These are phyloP conservation scores for Fusarium haematococcum DNA, from an alignment of 2,329 filamentous ascomycete genomes.

Conservation along the genomic window DNA sequence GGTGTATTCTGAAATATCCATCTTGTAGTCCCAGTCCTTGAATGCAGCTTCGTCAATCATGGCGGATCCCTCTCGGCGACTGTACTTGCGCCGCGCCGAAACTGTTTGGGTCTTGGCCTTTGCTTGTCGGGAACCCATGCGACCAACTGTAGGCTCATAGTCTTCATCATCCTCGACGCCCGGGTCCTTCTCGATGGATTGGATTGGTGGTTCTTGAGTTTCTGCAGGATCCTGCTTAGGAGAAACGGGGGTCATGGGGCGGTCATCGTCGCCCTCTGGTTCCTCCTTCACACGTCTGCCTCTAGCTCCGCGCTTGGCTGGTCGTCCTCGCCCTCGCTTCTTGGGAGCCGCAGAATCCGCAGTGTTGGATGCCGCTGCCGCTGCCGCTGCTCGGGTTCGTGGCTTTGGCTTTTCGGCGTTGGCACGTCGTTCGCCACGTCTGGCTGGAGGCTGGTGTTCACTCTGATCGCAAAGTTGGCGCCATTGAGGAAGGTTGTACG, in stretches of 20 bases:
- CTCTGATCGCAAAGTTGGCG: constrained; percentile 92
- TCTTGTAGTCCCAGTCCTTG: constrained; percentile 88
- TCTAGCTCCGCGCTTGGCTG: constrained; percentile 51
- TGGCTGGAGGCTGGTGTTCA: constrained; percentile 94
- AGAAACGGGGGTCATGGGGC: constrained; percentile 70
- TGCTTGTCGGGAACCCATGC: constrained; percentile 63
- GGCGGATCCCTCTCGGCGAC: constrained; percentile 80
- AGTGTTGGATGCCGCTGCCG: constrained; percentile 42
- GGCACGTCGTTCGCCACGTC: constrained; percentile 82
- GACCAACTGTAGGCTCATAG: constrained; percentile 49
- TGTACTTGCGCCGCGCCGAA: constrained; percentile 88
- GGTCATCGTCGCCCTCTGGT: constrained; percentile 58
- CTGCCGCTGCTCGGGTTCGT: constrained; percentile 50
- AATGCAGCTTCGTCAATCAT: constrained; percentile 91
- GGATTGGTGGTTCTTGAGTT: constrained; percentile 51
- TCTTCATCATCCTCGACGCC: constrained; percentile 61
- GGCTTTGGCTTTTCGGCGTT: constrained; percentile 66
- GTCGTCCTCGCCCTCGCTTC: constrained; percentile 56
- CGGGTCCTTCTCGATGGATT: constrained; percentile 64
- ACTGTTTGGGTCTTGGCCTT: constrained; percentile 78
- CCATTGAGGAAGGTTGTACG: constrained; percentile 98
- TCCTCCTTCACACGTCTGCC: constrained; percentile 53
- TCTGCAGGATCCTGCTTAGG: constrained; percentile 56
- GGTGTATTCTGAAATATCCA: constrained; percentile 89
- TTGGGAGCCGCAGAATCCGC: constrained; percentile 50